phyloP scores from a whole-genome alignment of 371 early-diverging fungal genomes.

The Amoeboaphelidium protococcarum region DNA sequence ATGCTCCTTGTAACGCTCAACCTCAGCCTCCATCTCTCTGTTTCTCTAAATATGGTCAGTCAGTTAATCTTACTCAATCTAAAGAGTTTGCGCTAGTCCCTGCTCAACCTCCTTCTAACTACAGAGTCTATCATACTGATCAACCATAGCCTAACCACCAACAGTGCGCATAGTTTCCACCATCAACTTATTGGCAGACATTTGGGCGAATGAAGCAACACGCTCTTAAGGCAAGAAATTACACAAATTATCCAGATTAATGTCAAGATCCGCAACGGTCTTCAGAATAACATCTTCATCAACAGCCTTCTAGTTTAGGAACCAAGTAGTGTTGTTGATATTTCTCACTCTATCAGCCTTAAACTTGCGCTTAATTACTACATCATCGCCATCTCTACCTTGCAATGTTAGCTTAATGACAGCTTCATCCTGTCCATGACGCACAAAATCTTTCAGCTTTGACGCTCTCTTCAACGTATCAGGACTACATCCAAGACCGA shows the following conservation, averaged over 20 bases:
- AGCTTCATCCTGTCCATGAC: constrained; percentile 53
- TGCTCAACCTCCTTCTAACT: neutral
- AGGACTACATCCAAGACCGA: constrained; percentile 77
- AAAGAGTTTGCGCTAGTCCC: neutral
- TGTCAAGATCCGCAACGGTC: neutral
- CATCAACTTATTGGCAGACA: neutral
- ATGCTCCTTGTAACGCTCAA: neutral
- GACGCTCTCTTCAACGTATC: constrained; percentile 57
- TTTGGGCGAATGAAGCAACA: neutral
- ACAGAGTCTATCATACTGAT: neutral
- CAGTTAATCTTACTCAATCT: neutral
- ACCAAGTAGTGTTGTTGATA: constrained; percentile 45
- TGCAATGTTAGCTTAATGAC: constrained; percentile 48
- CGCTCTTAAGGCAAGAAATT: constrained; percentile 1
- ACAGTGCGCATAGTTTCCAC: neutral
- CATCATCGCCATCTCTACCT: constrained; percentile 9
- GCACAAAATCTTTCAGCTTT: constrained; percentile 67
- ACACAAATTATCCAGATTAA: constrained; percentile 1
- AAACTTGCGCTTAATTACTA: constrained; percentile 38
- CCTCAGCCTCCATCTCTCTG: neutral
- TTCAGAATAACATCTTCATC: neutral
- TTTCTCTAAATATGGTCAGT: neutral
- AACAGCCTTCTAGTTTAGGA: constrained; percentile 33
- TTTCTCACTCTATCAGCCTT: constrained; percentile 29
- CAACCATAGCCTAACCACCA: neutral